Evolutionary conservation across 106 monocot species (phyloP), one percentile per base, ranked within the genome.

Genomic region (Ottelia alismoides): DNA sequence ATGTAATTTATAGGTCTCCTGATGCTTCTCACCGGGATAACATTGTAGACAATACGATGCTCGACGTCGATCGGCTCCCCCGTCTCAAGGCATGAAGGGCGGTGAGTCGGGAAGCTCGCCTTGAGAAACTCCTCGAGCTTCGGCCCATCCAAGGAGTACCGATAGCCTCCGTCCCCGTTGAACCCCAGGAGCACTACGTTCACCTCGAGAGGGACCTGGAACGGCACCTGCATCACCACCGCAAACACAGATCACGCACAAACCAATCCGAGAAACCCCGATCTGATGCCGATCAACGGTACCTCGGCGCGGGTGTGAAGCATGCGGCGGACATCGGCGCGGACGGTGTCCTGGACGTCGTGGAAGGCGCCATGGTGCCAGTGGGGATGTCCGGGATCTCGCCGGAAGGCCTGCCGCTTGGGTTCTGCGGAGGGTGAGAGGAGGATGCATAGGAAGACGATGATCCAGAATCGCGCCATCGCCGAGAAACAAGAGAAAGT

Each of bases 291-390:
- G n/a, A n/a, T n/a, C n/a, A n/a, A n/a, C n/a, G n/a, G n/a, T 6
- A 80, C 92, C 93, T 94, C 93, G 9, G 93, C 84, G 44, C 89
- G 80, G 11, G 89, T 68, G 49, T 90, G 89, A 27, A 60, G 59
- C 59, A 60, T 60, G n/a, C 70, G 87, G 63, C 93, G 93, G 56
- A 94, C 76, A 28, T 94, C 93, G 65, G 83, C 81, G 27, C 93
- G 93, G 51, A 94, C 64, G 66, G 69, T 76, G 48, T 81, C 80
- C 81, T 88, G 55, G 26, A 94, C 88, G 67, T 94, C 84, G 52
- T 94, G 93, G 57, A 94, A 94, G 17, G 93, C 93, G 61, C 93
- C 78, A 47, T 91, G 84, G 70, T 91, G 90, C 90, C 90, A 91
- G 20, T 91, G 80, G 20, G 80, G 70, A 32, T 94, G 88, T 12